phyloP scores from a whole-genome alignment of 331 rosid genomes.

The Spiraea crenata region DNA sequence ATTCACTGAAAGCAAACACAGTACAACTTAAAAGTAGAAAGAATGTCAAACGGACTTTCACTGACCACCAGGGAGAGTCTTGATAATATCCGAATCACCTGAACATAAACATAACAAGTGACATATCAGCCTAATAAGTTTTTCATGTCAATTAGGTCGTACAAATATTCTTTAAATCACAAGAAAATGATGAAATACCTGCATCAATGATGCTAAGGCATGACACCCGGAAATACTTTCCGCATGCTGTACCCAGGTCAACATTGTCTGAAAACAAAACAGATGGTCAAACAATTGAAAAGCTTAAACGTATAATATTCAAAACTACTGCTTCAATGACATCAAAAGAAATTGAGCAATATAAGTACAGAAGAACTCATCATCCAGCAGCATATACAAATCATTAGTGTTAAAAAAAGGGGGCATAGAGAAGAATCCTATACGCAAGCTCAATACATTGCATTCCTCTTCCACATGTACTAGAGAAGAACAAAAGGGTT shows the following conservation, averaged over 20 bases:
- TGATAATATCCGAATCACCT: constrained; percentile 64
- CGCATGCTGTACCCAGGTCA: constrained; percentile 48
- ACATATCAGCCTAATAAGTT: constrained; percentile 4
- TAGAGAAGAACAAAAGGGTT: no score
- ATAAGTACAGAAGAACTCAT: neutral
- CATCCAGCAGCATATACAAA: neutral
- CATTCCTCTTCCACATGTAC: no score
- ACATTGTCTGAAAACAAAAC: constrained; percentile 32
- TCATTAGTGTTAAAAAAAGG: neutral
- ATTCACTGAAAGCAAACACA: neutral
- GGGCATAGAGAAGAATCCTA: no score
- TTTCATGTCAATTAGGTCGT: no score
- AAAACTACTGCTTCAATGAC: neutral
- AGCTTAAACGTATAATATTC: neutral
- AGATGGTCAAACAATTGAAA: neutral
- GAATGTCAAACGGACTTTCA: constrained; percentile 12
- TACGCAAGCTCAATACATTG: no score
- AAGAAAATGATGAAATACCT: constrained; percentile 11
- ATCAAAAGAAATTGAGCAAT: neutral
- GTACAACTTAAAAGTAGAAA: neutral
- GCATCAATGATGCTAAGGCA: constrained; percentile 47
- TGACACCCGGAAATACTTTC: constrained; percentile 44
- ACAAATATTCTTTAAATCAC: neutral
- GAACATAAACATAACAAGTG: neutral
- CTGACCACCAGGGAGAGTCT: constrained; percentile 44